phyloP scores from a whole-genome alignment of 495 filamentous ascomycete species.

The Echria macrotheca region DNA sequence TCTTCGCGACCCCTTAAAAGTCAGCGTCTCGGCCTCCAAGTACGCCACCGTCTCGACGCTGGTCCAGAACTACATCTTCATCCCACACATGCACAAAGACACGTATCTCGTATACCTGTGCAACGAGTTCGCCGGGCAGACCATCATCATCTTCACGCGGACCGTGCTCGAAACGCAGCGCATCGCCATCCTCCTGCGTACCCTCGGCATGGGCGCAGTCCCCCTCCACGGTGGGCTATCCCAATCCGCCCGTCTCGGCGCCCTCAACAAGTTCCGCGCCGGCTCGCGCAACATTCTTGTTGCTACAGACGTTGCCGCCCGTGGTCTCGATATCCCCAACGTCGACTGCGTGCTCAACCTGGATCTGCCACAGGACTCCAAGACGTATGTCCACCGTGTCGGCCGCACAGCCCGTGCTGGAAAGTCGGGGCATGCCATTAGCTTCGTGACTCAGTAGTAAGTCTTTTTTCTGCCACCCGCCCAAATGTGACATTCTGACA shows the following conservation, averaged over 20 bases:
- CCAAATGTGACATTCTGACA: background rate
- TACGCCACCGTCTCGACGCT: constrained; percentile 87
- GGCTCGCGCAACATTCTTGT: constrained; percentile 76
- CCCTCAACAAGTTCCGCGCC: constrained; percentile 80
- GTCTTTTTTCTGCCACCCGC: background rate
- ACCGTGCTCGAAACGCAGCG: constrained; percentile 89
- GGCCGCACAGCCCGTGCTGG: constrained; percentile 91
- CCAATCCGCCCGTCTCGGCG: constrained; percentile 75
- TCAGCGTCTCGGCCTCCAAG: constrained; percentile 69
- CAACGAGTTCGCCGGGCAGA: constrained; percentile 78
- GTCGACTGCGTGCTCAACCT: constrained; percentile 88
- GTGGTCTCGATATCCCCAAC: constrained; percentile 89
- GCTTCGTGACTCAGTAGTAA: constrained; percentile 77
- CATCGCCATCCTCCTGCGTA: constrained; percentile 71
- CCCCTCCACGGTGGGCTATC: constrained; percentile 87
- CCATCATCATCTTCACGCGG: constrained; percentile 83
- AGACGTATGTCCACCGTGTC: constrained; percentile 93
- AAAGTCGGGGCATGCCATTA: constrained; percentile 75
- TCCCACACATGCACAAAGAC: constrained; percentile 88
- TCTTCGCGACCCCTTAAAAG: constrained; percentile 65
- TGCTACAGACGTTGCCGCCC: constrained; percentile 92
- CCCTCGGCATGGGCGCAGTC: constrained; percentile 69
- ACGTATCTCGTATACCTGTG: constrained; percentile 80
- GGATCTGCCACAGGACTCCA: constrained; percentile 74
- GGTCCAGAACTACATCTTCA: constrained; percentile 74